These are phyloP conservation scores for Neocucurbitaria cava DNA, from an alignment of 2,329 filamentous ascomycete genomes.

Conservation along the genomic window DNA sequence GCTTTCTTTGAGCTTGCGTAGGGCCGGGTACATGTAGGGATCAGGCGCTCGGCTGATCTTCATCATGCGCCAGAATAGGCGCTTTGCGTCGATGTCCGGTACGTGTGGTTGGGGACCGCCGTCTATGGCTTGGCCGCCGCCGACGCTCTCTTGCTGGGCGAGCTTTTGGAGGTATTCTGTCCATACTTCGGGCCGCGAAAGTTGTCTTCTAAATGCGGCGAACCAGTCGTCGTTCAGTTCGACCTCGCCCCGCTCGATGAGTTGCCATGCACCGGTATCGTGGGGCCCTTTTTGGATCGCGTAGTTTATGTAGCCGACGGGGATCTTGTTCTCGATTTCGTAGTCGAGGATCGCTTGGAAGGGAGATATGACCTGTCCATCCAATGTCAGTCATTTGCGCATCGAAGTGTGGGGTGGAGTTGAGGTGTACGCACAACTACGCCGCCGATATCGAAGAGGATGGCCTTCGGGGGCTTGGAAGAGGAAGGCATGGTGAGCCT, in stretches of 20 bases:
- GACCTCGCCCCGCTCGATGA: slow-evolving; percentile 83
- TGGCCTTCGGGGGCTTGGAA: slow-evolving; percentile 31
- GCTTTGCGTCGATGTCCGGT: slow-evolving; percentile 77
- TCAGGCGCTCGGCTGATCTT: slow-evolving; percentile 72
- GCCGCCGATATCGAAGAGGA: slow-evolving; percentile 92
- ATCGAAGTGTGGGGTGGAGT: background rate
- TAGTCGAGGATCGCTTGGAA: slow-evolving; percentile 95
- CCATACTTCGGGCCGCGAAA: slow-evolving; percentile 74
- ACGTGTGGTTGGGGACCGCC: slow-evolving; percentile 62
- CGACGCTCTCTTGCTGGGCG: slow-evolving; percentile 20
- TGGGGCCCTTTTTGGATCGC: slow-evolving; percentile 82
- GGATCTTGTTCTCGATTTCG: slow-evolving; percentile 77
- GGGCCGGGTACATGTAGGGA: slow-evolving; percentile 86
- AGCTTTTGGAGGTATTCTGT: slow-evolving; percentile 58
- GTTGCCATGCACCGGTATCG: slow-evolving; percentile 80
- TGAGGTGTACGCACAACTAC: slow-evolving; percentile 77
- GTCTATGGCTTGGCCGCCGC: slow-evolving; percentile 40
- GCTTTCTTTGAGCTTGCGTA: slow-evolving; percentile 68
- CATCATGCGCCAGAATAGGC: slow-evolving; percentile 95
- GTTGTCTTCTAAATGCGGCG: slow-evolving; percentile 74
- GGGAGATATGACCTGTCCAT: slow-evolving; percentile 79
- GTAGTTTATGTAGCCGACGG: slow-evolving; percentile 89
- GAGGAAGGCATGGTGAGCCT: slow-evolving; percentile 13
- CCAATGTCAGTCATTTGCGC: background rate
- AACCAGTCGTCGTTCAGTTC: slow-evolving; percentile 79